Conservation (phyloP, 768 basidiomycete genomes). For the Russula abietina region DNA sequence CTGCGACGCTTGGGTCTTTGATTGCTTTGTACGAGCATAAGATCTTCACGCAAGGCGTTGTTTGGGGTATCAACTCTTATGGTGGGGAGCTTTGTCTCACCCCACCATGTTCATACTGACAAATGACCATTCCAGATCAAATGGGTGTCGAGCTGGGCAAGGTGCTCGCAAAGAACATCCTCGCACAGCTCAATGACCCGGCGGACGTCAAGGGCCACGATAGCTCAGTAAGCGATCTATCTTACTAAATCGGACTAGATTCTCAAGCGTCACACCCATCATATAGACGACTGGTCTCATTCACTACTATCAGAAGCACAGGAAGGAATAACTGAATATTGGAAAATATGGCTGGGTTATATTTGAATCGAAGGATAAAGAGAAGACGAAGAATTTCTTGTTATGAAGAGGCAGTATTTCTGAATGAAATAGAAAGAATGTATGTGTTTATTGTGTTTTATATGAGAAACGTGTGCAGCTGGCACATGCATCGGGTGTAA, state of each 20-base stretch:
- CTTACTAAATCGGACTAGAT: not conserved
- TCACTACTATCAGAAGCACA: constrained; percentile 90
- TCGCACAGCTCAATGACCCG: constrained; percentile 77
- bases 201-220: constrained; percentile 84
- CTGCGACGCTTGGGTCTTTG: constrained; percentile 79
- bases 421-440: not conserved
- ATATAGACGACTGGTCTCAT: constrained; percentile 88
- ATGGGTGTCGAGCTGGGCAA: constrained; percentile 99
- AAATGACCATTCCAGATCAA: constrained; percentile 56
- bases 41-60: constrained; percentile 94
- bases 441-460: not conserved
- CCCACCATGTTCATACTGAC: not conserved
- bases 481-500: not conserved
- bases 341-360: not conserved
- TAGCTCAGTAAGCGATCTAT: constrained; percentile 49
- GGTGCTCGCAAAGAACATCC: constrained; percentile 93
- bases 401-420: not conserved
- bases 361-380: not conserved
- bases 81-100: constrained; percentile 42
- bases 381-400: not conserved
- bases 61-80: constrained; percentile 99
- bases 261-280: constrained; percentile 3
- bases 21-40: constrained; percentile 97
- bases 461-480: not conserved
- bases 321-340: constrained; percentile 51